A percentile compares a stretch with the other conserved stretches of the same genome.
phyloP scores from a whole-genome alignment of 192 early-diverging fungal species.

The Coemansia sp. region DNA sequence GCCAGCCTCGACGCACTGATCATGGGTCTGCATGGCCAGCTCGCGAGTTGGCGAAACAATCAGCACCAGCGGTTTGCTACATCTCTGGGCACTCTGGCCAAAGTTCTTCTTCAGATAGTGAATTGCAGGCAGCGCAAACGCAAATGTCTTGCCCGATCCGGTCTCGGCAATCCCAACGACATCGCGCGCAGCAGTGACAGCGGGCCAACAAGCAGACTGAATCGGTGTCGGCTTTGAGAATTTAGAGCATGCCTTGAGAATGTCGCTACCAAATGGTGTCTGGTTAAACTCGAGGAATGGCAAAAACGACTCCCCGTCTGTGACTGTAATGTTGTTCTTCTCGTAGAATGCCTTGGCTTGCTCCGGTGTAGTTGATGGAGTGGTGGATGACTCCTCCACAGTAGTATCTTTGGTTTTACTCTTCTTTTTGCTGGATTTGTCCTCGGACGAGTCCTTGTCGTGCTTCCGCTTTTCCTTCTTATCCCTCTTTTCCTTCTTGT shows the following conservation, averaged over 20 bases:
- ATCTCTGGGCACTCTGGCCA: conserved; percentile 57
- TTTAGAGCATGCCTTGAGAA: conserved; percentile 61
- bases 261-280: conserved; percentile 63
- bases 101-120: conserved; percentile 75
- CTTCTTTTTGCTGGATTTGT: conserved; percentile 30
- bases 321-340: conserved; percentile 62
- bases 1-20: conserved; percentile 77
- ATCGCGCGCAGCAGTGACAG: conserved; percentile 76
- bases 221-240: conserved; percentile 90
- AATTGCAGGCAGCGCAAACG: conserved; percentile 89
- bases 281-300: conserved; percentile 77
- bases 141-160: conserved; percentile 92
- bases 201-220: conserved; percentile 92
- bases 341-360: conserved; percentile 56
- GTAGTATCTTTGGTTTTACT: conserved; percentile 15
- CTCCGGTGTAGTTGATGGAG: conserved; percentile 17
- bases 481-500: conserved; percentile 18
- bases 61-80: conserved; percentile 73
- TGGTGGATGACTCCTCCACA: background rate
- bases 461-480: conserved; percentile 35
- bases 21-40: conserved; percentile 91
- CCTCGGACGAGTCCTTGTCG: conserved; percentile 19
- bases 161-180: conserved; percentile 96
- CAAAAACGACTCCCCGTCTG: conserved; percentile 53
- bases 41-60: conserved; percentile 95